Evolutionary conservation across 805 yeast species (phyloP), one percentile per base, ranked within the genome.

Genomic region (Candida boleticola): DNA sequence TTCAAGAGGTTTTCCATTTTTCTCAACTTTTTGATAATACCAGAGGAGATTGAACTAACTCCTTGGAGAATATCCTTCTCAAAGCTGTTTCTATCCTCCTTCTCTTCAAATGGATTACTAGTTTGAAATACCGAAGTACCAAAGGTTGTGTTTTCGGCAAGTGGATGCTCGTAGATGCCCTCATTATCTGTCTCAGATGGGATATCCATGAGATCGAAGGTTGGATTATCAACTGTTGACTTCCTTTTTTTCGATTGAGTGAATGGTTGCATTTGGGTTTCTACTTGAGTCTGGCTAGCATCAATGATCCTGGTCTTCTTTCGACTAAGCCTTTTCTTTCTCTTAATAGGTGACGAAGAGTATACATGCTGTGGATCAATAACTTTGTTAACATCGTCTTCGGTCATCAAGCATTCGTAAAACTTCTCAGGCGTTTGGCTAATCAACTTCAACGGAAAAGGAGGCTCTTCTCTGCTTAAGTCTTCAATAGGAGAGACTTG

Each of bases 21-120:
- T 32, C 39, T 45, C 3, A 53, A 39, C 38, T 48, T 46, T 10
- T 34, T 38, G 13, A 50, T 39, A 26, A 53, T 36, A 9, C 36
- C 44, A 5, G 36, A 18, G 3, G 52, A 39, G 18, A 49, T 16
- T 16, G 40, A 37, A 23, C 37, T 38, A 34, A 50, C 30, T 1
- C 48, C 41, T 32, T 52, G 44, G 17, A 33, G 31, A 14, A 52
- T 45, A 5, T 45, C 23, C 22, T 37, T 43, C 23, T 47, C 27
- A 11, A 7, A 11, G 11, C 27, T 23, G n/a, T n/a, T n/a, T 11
- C 11, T 23, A 7, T 7, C 10, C 27, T 23, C 27, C 11, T 11
- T 23, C 27, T 23, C 27, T 23, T 23, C 27, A 23, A 23, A 23
- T 11, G 11, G 10, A 23, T 23, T 23, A n/a, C n/a, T n/a, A 7